Conservation (phyloP, 768 basidiomycete species). For the Royoungia palumana region DNA sequence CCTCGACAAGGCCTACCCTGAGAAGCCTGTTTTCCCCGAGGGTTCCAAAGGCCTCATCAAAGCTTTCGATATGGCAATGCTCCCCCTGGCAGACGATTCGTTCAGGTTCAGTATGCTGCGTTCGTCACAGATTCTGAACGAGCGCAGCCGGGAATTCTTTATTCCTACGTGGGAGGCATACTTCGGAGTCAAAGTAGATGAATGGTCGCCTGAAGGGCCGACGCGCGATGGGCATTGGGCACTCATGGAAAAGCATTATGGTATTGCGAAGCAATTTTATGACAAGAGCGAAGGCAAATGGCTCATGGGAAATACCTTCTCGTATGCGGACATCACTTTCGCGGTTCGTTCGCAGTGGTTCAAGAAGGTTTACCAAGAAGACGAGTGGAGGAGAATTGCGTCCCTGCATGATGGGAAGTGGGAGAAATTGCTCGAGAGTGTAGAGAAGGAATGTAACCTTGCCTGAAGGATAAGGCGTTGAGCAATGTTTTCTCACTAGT, state of each 20-base stretch:
- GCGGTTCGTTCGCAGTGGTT: constrained; percentile 12
- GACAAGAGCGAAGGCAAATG: constrained; percentile 25
- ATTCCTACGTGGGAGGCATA: constrained; percentile 30
- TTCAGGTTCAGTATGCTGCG: constrained; percentile 21
- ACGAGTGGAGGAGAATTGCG: constrained; percentile 28
- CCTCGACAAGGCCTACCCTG: constrained; percentile 35
- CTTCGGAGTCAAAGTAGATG: constrained; percentile 37
- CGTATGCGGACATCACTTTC: constrained; percentile 31
- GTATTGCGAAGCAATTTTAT: constrained; percentile 16
- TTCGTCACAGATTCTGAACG: constrained; percentile 28
- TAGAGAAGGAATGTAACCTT: constrained; percentile 22
- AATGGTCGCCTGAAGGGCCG: constrained; percentile 36
- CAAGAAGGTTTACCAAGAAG: constrained; percentile 17
- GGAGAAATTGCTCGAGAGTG: constrained; percentile 22
- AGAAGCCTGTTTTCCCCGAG: constrained; percentile 27
- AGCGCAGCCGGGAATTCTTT: constrained; percentile 38
- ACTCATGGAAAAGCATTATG: constrained; percentile 13
- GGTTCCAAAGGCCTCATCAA: constrained; percentile 22
- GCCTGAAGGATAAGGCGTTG: too few relatives aligned
- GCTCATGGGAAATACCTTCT: constrained; percentile 30
- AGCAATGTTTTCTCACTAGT: too few relatives aligned
- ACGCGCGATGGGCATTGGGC: constrained; percentile 29
- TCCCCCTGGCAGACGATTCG: background rate
- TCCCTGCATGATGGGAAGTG: constrained; percentile 27
- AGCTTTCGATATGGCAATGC: constrained; percentile 13